These are phyloP conservation scores for Fonsecaea monophora DNA, from an alignment of 2,329 filamentous ascomycete species.

Conservation along the genomic window DNA sequence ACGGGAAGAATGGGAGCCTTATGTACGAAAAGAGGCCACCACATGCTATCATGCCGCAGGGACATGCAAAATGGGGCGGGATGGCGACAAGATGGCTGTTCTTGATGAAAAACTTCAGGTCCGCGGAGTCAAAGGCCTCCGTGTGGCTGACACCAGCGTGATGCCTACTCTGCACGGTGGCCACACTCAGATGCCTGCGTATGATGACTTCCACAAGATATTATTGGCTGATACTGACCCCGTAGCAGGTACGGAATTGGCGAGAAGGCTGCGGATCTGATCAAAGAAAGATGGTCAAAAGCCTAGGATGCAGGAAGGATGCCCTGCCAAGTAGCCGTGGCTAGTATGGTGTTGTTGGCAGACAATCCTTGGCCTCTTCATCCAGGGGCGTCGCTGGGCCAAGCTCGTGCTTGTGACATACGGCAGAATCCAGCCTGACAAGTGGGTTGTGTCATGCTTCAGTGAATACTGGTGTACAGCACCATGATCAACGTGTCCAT, in stretches of 20 bases:
- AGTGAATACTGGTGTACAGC: too few species aligned
- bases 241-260: conserved; percentile 58
- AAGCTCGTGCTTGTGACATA: neutral
- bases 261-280: conserved; percentile 61
- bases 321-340: neutral
- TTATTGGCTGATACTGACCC: conserved; percentile 11
- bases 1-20: conserved; percentile 65
- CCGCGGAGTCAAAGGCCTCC: conserved; percentile 59
- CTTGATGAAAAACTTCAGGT: conserved; percentile 62
- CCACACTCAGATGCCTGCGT: conserved; percentile 64
- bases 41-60: conserved; percentile 67
- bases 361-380: too few species aligned
- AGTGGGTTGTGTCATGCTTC: neutral
- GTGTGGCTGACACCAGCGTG: conserved; percentile 61
- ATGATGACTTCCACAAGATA: conserved; percentile 11
- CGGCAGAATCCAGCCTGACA: neutral
- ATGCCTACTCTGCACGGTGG: conserved; percentile 61
- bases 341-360: neutral
- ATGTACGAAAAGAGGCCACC: conserved; percentile 65
- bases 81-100: conserved; percentile 58
- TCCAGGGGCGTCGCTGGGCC: neutral
- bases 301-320: neutral
- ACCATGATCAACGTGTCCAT: too few species aligned
- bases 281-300: conserved; percentile 49
- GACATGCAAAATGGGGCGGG: conserved; percentile 63